Evolutionary conservation across 371 early-diverging fungal species (phyloP), one percentile per base, ranked within the genome.

Genomic region (Mortierella sp.): DNA sequence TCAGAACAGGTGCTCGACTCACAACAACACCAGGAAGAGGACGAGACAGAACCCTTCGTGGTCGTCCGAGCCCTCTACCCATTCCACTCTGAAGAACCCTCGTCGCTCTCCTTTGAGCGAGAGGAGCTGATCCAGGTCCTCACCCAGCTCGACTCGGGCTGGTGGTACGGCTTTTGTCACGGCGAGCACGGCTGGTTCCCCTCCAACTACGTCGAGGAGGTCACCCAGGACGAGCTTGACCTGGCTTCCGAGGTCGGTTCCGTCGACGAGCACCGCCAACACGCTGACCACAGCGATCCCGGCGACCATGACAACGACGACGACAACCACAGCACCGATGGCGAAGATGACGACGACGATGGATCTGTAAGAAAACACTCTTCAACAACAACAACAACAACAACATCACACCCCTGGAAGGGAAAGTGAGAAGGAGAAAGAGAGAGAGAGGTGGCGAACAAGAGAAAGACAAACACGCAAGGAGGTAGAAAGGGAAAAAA

Each of bases 141-240:
- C 50, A 91, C 93, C 11, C 92, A 95, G 77, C 91, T 96, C 50
- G 94, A 95, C 75, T 94, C 96, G 4, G 98, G 98, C 24, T 98
- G 98, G 98, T 98, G 98, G 98, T 95, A 97, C 77, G 96, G 96
- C 51, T 88, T 88, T 55, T 93, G 92, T 70, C 90, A 91, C 76
- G 93, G 90, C 55, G 86, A 88, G 57, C 91, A 93, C 74, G 97
- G 97, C 24, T 97, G 97, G 97, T 97, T 97, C 84, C 98, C 97
- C 5, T 83, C 84, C 72, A 83, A 83, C 69, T 84, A 80, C 64
- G 85, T 84, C 55, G 81, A 84, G 50, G 51, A 75, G 9, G 57
- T 81, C 64, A 34, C 69, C 40, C 72, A 80, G 26, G 81, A 84
- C 28, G 78, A 78, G 16, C 75, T 51, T 21, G 85, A 84, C 34